Percentiles rank a stretch among this genome's conserved stretches.
phyloP scores from a whole-genome alignment of 1,284 basidiomycete genomes.

The Pseudozyma pruni region DNA sequence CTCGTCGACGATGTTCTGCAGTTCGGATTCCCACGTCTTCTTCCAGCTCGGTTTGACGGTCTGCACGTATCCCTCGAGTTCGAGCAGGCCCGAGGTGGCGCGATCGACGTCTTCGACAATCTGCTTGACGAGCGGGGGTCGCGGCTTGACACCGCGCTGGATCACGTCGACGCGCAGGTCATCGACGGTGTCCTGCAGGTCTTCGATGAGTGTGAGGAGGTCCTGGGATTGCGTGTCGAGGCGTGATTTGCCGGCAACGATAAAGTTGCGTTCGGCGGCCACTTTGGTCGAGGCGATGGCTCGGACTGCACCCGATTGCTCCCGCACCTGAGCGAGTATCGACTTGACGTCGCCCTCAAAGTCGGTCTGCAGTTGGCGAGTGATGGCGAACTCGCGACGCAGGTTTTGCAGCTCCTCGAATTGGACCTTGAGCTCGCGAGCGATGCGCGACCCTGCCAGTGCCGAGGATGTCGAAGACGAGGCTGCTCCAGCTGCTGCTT shows the following conservation, averaged over 20 bases:
- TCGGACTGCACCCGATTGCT: slow-evolving; percentile 85
- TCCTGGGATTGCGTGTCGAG: slow-evolving; percentile 89
- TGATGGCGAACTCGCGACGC: slow-evolving; percentile 88
- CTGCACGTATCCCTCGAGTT: slow-evolving; percentile 84
- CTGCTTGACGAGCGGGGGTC: slow-evolving; percentile 77
- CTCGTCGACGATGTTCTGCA: slow-evolving; percentile 96
- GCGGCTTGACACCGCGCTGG: slow-evolving; percentile 86
- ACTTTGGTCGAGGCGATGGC: slow-evolving; percentile 78
- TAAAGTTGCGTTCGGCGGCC: slow-evolving; percentile 85
- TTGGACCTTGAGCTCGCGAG: slow-evolving; percentile 82
- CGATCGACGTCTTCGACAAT: slow-evolving; percentile 80
- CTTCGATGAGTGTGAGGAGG: slow-evolving; percentile 90
- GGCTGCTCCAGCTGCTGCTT: not conserved
- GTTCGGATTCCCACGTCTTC: slow-evolving; percentile 96
- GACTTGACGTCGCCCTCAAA: slow-evolving; percentile 91
- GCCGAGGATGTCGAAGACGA: slow-evolving; percentile 11
- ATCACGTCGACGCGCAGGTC: slow-evolving; percentile 89
- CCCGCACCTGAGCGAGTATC: slow-evolving; percentile 79
- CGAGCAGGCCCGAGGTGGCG: slow-evolving; percentile 79
- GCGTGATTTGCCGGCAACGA: slow-evolving; percentile 89
- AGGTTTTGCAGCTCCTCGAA: slow-evolving; percentile 94
- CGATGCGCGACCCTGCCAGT: slow-evolving; percentile 42
- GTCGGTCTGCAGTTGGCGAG: slow-evolving; percentile 92
- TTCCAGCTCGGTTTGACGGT: slow-evolving; percentile 96
- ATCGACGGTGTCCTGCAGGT: slow-evolving; percentile 91